Conservation (phyloP, 768 basidiomycete species). For the Hysterangium stoloniferum region DNA sequence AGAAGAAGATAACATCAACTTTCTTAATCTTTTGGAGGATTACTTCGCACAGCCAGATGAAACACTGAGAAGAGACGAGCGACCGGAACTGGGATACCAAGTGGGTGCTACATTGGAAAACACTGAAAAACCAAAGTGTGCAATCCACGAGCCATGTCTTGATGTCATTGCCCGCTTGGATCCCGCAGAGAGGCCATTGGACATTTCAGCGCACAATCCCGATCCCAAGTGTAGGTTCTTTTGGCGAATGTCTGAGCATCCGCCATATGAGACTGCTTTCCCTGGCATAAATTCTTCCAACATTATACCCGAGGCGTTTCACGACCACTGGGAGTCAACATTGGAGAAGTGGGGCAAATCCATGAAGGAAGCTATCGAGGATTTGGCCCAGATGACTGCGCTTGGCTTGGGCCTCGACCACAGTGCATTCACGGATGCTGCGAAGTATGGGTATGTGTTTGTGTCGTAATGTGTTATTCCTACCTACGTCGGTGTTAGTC, state of each 20-base stretch:
- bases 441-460: constrained; percentile 60
- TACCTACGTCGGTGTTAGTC: constrained; percentile 31
- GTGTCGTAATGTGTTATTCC: constrained; percentile 4
- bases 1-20: constrained; percentile 70
- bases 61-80: constrained; percentile 65
- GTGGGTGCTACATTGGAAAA: constrained; percentile 94
- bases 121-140: constrained; percentile 87
- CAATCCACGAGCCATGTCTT: constrained; percentile 75
- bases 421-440: constrained; percentile 69
- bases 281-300: constrained; percentile 75
- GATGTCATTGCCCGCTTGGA: constrained; percentile 69
- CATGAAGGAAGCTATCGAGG: constrained; percentile 84
- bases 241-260: constrained; percentile 71
- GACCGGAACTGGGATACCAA: constrained; percentile 84
- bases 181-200: constrained; percentile 74
- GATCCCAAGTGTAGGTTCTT: constrained; percentile 97
- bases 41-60: constrained; percentile 74
- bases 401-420: constrained; percentile 70
- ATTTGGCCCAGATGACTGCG: constrained; percentile 83
- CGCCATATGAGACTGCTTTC: constrained; percentile 73
- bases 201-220: constrained; percentile 68
- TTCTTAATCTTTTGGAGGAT: constrained; percentile 88
- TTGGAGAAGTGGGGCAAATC: constrained; percentile 84
- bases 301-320: constrained; percentile 68
- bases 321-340: constrained; percentile 54